Percentiles rank a stretch among this genome's conserved stretches.
Evolutionary conservation across 805 yeast species (phyloP).

Genomic region (Candida sphagnicola): DNA sequence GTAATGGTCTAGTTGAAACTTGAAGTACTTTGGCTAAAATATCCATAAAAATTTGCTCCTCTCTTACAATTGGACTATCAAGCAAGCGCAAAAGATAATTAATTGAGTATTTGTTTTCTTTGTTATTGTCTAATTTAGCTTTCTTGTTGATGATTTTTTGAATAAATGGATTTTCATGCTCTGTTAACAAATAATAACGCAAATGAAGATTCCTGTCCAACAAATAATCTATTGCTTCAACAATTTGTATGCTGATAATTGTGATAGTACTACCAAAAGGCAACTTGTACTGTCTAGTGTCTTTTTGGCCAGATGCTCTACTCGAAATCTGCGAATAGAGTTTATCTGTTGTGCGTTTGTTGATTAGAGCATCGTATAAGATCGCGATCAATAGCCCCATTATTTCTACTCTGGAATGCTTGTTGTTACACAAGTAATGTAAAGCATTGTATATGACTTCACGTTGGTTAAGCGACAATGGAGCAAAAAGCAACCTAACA

Average conservation of each 20-base stretch:
- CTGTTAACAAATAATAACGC: slow-evolving; percentile 72
- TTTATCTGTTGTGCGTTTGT: slow-evolving; percentile 57
- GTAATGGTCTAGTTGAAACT: slow-evolving; percentile 70
- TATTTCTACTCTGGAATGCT: slow-evolving; percentile 74
- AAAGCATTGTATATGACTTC: slow-evolving; percentile 64
- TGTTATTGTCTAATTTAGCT: slow-evolving; percentile 27
- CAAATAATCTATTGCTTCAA: slow-evolving; percentile 70
- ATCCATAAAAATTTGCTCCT: slow-evolving; percentile 75
- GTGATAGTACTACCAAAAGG: slow-evolving; percentile 67
- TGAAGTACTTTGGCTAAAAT: slow-evolving; percentile 70
- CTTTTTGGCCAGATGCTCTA: slow-evolving; percentile 34
- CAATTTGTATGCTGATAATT: slow-evolving; percentile 68
- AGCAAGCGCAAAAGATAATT: slow-evolving; percentile 62
- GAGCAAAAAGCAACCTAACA: slow-evolving; percentile 66
- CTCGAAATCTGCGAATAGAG: slow-evolving; percentile 55
- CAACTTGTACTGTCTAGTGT: slow-evolving; percentile 20
- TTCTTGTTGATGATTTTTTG: slow-evolving; percentile 28
- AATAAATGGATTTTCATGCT: slow-evolving; percentile 53
- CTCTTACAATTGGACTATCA: slow-evolving; percentile 59
- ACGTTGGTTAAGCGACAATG: slow-evolving; percentile 60
- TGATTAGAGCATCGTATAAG: slow-evolving; percentile 69
- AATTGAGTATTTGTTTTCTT: slow-evolving; percentile 62
- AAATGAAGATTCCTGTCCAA: slow-evolving; percentile 64
- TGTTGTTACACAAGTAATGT: slow-evolving; percentile 65
- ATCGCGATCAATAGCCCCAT: slow-evolving; percentile 64